A percentile compares a stretch with the other conserved stretches of the same genome.
Conservation (phyloP, 495 filamentous ascomycete species). For the Talaromyces ruber region DNA sequence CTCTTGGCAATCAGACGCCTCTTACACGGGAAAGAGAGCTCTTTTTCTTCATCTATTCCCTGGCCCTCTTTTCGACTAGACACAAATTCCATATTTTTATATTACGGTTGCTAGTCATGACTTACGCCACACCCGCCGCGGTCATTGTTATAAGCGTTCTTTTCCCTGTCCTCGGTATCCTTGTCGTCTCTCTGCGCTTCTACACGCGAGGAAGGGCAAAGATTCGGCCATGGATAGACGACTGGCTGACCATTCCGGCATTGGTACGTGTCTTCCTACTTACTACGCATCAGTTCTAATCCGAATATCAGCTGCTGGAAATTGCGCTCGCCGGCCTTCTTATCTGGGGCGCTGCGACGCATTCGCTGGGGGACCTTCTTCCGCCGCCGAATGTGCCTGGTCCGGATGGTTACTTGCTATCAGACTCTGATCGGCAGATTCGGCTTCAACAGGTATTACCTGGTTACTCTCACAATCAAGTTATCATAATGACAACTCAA, state of each 20-base stretch:
- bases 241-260: constrained; percentile 5
- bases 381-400: constrained; percentile 7
- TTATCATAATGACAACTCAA: too few species aligned
- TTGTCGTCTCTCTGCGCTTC: constrained; percentile 1
- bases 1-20: too few species aligned
- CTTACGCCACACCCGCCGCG: constrained; percentile 5
- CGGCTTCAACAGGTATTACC: neutral
- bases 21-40: too few species aligned
- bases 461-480: too few species aligned
- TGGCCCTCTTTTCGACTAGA: too few species aligned
- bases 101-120: neutral
- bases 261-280: neutral
- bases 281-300: neutral
- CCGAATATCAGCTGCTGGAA: neutral
- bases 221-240: constrained; percentile 1
- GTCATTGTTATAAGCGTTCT: constrained; percentile 5
- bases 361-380: constrained; percentile 3
- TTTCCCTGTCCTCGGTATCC: constrained; percentile 6
- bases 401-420: constrained; percentile 7
- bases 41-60: too few species aligned
- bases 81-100: too few species aligned
- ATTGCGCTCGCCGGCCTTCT: constrained; percentile 4
- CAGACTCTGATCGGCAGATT: constrained; percentile 4
- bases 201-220: neutral
- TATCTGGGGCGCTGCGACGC: constrained; percentile 6